Conservation (phyloP, 1,139 yeast genomes). For the Geotrichum phurueaensis region DNA sequence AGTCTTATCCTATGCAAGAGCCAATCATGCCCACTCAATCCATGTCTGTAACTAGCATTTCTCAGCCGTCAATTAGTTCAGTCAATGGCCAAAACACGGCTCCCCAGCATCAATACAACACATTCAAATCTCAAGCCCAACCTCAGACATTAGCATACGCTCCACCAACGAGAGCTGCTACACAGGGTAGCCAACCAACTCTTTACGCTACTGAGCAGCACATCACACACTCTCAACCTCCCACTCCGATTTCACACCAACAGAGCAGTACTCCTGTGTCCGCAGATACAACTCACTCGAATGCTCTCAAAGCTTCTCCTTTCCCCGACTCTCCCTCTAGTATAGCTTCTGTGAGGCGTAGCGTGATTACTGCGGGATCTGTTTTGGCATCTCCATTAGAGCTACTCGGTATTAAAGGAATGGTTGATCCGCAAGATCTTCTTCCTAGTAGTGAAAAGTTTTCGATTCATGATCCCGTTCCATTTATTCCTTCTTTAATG, state of each 20-base stretch:
- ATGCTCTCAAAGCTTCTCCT: not conserved
- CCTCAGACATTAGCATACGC: not conserved
- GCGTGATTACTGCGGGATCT: not conserved
- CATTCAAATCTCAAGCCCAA: not conserved
- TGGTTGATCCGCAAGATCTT: not conserved
- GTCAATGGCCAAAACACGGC: not conserved
- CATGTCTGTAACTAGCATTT: not conserved
- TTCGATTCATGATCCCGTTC: conserved; percentile 16
- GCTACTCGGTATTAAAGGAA: not conserved
- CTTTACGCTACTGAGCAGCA: not conserved
- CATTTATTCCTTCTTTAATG: conserved; percentile 65
- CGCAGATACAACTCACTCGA: not conserved
- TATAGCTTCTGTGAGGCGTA: not conserved
- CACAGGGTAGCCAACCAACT: not conserved
- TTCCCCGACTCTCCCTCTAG: not conserved
- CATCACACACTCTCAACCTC: not conserved
- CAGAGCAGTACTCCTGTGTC: not conserved
- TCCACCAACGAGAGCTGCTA: not conserved
- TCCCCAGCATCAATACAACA: not conserved
- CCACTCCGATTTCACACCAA: not conserved
- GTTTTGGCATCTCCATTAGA: not conserved
- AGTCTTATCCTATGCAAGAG: not conserved
- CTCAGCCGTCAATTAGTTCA: not conserved
- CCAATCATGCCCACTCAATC: not conserved
- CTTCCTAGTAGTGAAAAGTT: not conserved